Evolutionary conservation across 352 stramenopile genomes (phyloP).

Genomic region (Phytopythium vexans): DNA sequence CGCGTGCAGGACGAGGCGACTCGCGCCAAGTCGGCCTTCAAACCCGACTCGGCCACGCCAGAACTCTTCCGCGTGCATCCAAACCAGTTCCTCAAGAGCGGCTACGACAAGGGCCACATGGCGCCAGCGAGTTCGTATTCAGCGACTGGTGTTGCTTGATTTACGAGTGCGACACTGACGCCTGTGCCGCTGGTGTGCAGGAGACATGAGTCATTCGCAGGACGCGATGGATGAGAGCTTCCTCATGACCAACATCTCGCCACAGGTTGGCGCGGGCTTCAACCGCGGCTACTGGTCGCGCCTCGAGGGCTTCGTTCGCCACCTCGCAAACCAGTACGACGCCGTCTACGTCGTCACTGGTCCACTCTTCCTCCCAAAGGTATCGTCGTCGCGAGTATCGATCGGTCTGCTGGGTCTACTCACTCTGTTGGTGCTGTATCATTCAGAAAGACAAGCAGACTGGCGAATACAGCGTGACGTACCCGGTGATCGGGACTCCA

Average conservation of each 20-base stretch:
- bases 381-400: constrained; percentile 7
- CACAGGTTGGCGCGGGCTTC: constrained; percentile 87
- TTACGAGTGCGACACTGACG: neutral
- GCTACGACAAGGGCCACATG: constrained; percentile 95
- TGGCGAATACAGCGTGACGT: constrained; percentile 64
- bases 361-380: constrained; percentile 90
- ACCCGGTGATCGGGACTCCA: constrained; percentile 80
- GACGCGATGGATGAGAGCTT: constrained; percentile 92
- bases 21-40: constrained; percentile 87
- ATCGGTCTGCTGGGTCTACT: neutral
- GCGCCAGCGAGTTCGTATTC: constrained; percentile 75
- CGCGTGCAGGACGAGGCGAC: constrained; percentile 64
- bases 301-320: constrained; percentile 84
- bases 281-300: constrained; percentile 88
- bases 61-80: constrained; percentile 85
- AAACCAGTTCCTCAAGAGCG: constrained; percentile 86
- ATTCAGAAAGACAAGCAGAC: constrained; percentile 62
- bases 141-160: neutral
- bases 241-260: constrained; percentile 94
- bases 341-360: constrained; percentile 91
- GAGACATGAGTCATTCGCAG: constrained; percentile 85
- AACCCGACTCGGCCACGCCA: constrained; percentile 66
- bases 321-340: constrained; percentile 75
- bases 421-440: neutral
- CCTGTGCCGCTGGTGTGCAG: constrained; percentile 19